A percentile compares a stretch with the other conserved stretches of the same genome.
phyloP scores from a whole-genome alignment of 768 basidiomycete genomes.

The Kwoniella sp. region DNA sequence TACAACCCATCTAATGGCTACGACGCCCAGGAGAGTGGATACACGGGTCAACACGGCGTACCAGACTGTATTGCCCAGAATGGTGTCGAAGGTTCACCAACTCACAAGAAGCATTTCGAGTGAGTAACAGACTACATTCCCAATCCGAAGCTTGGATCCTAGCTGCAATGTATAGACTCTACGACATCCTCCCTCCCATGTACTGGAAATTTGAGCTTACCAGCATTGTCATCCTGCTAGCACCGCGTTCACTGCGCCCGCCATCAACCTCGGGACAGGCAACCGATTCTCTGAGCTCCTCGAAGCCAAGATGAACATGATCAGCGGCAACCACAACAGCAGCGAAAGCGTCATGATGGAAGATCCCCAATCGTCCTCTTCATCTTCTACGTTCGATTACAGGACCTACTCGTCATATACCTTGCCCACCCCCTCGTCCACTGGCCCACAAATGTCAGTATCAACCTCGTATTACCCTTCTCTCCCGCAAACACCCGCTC shows the following conservation, averaged over 20 bases:
- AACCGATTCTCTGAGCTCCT: slow-evolving; percentile 44
- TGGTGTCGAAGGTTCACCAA: background rate
- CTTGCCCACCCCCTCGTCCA: background rate
- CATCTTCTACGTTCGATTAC: background rate
- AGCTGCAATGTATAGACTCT: no score
- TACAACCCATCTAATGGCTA: background rate
- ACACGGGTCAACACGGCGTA: background rate
- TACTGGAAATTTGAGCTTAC: no score
- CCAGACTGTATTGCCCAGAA: background rate
- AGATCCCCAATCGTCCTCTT: background rate
- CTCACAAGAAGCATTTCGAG: slow-evolving; percentile 9
- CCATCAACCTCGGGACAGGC: slow-evolving; percentile 33
- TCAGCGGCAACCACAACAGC: background rate
- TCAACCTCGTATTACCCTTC: background rate
- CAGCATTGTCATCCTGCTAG: background rate
- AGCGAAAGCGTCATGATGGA: background rate
- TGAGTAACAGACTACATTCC: slow-evolving; percentile 6
- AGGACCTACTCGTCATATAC: background rate
- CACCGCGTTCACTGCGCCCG: slow-evolving; percentile 12
- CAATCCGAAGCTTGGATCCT: background rate
- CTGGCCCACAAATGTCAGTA: slow-evolving; percentile 1
- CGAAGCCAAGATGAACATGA: slow-evolving; percentile 36
- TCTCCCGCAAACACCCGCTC: background rate
- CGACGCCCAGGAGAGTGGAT: background rate
- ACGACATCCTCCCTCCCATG: no score